Percentiles rank a stretch among this genome's conserved stretches.
Evolutionary conservation across 2,329 filamentous ascomycete genomes (phyloP).

Genomic region (Penicillium sp.): DNA sequence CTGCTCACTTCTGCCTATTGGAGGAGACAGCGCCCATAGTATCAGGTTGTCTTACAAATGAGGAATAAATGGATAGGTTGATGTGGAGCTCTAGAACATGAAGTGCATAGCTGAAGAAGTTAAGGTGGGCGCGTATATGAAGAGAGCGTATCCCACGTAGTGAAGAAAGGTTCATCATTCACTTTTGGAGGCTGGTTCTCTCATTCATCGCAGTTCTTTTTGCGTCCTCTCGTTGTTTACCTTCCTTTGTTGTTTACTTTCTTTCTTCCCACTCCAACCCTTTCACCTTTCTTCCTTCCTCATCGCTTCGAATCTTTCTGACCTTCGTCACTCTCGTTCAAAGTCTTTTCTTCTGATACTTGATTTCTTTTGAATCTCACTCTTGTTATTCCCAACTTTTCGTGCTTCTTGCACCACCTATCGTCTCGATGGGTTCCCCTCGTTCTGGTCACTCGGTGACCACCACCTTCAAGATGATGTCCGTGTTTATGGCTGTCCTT

Average conservation of each 20-base stretch:
- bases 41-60: conserved; percentile 18
- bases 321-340: background rate
- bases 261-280: background rate
- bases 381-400: background rate
- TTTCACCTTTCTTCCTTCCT: conserved; percentile 30
- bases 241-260: background rate
- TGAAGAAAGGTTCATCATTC: background rate
- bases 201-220: conserved; percentile 6
- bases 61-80: background rate
- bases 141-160: no score
- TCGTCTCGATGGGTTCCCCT: background rate
- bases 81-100: background rate
- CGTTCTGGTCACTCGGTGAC: background rate
- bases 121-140: background rate
- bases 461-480: conserved; percentile 36
- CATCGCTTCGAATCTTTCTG: background rate
- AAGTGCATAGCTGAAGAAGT: background rate
- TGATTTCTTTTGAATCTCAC: background rate
- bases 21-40: conserved; percentile 7
- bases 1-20: conserved; percentile 14
- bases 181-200: conserved; percentile 1
- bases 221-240: conserved; percentile 18
- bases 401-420: background rate
- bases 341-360: background rate
- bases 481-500: conserved; percentile 42